Base-by-base conservation (phyloP, 2,329 filamentous ascomycete species). In the Xylaria sp. region DNA sequence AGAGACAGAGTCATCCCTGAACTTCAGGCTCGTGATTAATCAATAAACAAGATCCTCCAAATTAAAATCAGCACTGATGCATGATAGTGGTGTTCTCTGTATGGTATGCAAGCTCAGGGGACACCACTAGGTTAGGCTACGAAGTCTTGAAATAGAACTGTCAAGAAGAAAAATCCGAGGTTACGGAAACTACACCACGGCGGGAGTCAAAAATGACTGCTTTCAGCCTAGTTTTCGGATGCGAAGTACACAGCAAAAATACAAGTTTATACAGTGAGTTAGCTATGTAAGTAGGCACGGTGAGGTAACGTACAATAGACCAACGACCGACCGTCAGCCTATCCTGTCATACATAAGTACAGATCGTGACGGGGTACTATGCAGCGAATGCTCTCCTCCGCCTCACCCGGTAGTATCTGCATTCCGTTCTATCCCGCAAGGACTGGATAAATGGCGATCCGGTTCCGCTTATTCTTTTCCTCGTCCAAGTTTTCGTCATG, bases 201-300 rank as follows among this genome's bases (percentile, higher is more conserved):
- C 28, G 0, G 48, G 39, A 13, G 13, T 46, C 8, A 46, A 46
- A 45, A 23, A 18, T 12, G 20, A 8, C 6, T 18, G 5, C 2
- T 46, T 8, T 4, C 4, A 25, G 20, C 4, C 43, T 7, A 3
- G 5, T 13, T 1, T 46, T 46, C 43, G 4, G 20, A 4, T 23
- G 9, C 13, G 20, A 46, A 25, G 15, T 58, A 58, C 25, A 45
- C 55, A 4, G 39, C 34, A 43, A 53, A 58, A 62, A 36, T 65
- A 68, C 65, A 69, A 12, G 41, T 67, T 69, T 69, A 63, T 71
- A 71, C 69, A 71, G 39, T 59, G 39, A 23, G 25, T 62, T 57
- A 23, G 41, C 41, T 45, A 55, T 10, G 46, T 62, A 32, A 20
- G 30, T 34, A 20, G 32, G 23, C 30, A 60, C 4, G 25, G 15